Evolutionary conservation across 176 grass and related monocot genomes (phyloP), one percentile per base, ranked within the genome.

Genomic region (Bonia amplexicaulis): DNA sequence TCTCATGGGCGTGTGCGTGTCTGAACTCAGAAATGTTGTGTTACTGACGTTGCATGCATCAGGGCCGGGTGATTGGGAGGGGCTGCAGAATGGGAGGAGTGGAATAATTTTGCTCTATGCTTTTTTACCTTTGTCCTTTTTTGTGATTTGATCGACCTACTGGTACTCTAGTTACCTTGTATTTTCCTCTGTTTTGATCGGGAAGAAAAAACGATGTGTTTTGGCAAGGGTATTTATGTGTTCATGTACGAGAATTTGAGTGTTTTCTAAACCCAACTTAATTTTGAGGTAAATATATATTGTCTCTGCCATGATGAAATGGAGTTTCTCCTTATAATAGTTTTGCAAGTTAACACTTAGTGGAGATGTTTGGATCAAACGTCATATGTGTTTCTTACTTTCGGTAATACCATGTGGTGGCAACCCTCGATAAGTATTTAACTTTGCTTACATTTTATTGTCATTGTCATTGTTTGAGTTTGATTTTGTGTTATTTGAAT

Each of bases 101-200:
- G 85, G 81, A 76, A 93, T 91, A 84, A 93, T 89, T 93, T 95
- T 93, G 88, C 45, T 73, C 87, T 77, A 63, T 64, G 23, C 70
- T 7, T 52, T 7, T 45, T 39, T 65, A 75, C 54, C 35, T 59
- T 85, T 87, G 85, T 87, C 71, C 37, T 75, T 84, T 84, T 80
- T 69, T 87, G 65, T 86, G 40, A 79, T 73, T 39, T 60, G 57
- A 16, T 51, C 19, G 27, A 27, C 23, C 13, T 42, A 39, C 23
- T 64, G 65, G 25, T 73, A 72, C 20, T 19, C 27, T 7, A 80
- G 26, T 57, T 84, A 67, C 54, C 70, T 35, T 71, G 45, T 89
- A 71, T 63, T 82, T 59, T 67, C 15, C 54, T 67, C 12, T 63
- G 42, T 26, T 52, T 75, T 79, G 23, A 70, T 68, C 66, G 48